Base-by-base conservation (phyloP, 83 land plant genomes). In the Picea abies region DNA sequence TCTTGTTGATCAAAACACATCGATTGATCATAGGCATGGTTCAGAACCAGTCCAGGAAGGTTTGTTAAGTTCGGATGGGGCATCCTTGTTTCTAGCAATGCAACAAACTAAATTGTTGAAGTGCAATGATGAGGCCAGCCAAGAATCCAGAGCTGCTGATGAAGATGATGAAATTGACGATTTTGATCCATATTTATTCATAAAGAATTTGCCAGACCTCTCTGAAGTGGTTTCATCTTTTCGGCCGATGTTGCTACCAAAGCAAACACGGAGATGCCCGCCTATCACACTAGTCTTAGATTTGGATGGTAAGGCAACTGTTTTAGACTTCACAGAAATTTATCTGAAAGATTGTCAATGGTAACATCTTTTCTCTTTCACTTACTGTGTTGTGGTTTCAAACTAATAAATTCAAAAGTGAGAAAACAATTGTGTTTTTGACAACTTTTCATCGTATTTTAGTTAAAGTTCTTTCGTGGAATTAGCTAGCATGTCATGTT, bases 141-240 rank as follows among this genome's bases (percentile, higher is more conserved):
- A 88, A 63, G 93, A 93, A 63, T 68, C 87, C 64, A 80, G 83
- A 58, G 89, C 85, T 58, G 86, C 88, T 68, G 96, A 82, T 52
- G 93, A 93, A 15, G 83, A 76, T 80, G 91, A 90, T 56, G 98
- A 93, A 26, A 73, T 85, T 22, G 96, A 92, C 76, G 94, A 93
- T 78, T 95, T 95, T 88, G 98, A 95, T 87, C 98, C 98, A 37
- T 95, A 90, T 82, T 82, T 90, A 41, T 95, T 95, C 79, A 95
- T 95, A 63, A 93, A 90, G 81, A 89, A 89, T 61, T 87, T 95
- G 41, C 98, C 98, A 4, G 94, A 93, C 2, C 84, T 93, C 76
- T 91, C 94, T 63, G 79, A 90, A 72, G 94, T 95, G 49, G 98
- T 95, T 22, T 90, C 96, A 29, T 82, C 91, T 35, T 89, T 88